These are phyloP conservation scores for Saccharomyces pastorianus DNA, from an alignment of 1,139 yeast species.

Conservation along the genomic window DNA sequence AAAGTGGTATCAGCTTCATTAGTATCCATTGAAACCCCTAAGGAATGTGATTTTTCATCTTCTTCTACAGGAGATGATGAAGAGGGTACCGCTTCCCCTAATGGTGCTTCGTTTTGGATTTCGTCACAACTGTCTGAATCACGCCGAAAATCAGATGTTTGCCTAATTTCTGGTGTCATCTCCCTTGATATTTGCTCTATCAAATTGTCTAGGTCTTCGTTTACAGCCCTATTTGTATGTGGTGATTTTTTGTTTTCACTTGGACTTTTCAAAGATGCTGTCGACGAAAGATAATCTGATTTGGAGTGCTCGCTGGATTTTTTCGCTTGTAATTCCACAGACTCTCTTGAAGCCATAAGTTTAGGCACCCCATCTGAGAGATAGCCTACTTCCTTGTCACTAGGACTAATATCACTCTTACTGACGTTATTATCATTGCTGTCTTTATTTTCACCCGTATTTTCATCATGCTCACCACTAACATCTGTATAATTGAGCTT, in stretches of 20 bases:
- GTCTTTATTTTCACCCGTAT: neutral
- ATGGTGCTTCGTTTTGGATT: conserved; percentile 1
- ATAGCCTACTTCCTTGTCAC: neutral
- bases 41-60: neutral
- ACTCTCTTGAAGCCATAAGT: neutral
- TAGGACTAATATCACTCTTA: neutral
- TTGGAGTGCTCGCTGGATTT: neutral
- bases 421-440: neutral
- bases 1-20: neutral
- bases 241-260: neutral
- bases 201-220: conserved; percentile 26
- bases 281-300: neutral
- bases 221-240: conserved; percentile 14
- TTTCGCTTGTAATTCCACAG: neutral
- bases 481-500: conserved; percentile 11
- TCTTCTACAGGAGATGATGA: neutral
- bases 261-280: neutral
- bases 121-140: conserved; percentile 2
- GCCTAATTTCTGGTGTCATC: conserved; percentile 21
- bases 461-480: neutral
- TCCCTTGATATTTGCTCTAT: conserved; percentile 30
- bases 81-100: neutral
- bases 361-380: neutral
- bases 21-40: neutral
- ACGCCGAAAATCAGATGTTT: conserved; percentile 2